Evolutionary conservation across 169 alveolate genomes (phyloP).

Genomic region (Prorocentrum cordatum): DNA sequence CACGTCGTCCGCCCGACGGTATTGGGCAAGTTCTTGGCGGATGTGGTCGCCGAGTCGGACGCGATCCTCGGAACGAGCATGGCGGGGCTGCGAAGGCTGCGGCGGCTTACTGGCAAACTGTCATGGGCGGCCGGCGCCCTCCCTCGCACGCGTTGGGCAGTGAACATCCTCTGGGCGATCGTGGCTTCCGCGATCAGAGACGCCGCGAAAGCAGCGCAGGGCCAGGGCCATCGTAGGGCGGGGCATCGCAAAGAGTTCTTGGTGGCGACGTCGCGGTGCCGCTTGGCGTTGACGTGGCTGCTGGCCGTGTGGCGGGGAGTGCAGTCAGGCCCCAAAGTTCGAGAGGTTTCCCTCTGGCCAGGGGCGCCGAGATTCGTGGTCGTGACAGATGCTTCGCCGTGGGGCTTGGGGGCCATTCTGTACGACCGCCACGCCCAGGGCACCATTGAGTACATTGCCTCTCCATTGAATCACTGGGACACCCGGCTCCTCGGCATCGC

Average conservation of each 20-base stretch:
- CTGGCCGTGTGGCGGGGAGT: neutral
- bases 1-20: too few species aligned
- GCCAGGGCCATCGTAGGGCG: neutral
- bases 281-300: neutral
- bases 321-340: neutral
- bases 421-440: neutral
- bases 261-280: neutral
- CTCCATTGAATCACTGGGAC: neutral
- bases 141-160: neutral
- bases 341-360: neutral
- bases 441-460: neutral
- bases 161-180: neutral
- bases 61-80: neutral
- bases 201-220: neutral
- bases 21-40: neutral
- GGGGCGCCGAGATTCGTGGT: neutral
- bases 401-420: neutral
- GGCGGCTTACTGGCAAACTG: neutral
- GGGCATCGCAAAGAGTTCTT: neutral
- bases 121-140: neutral
- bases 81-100: neutral
- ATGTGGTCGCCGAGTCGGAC: neutral
- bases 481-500: neutral
- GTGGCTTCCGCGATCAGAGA: neutral
- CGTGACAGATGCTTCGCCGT: neutral